phyloP scores from a whole-genome alignment of 2,329 filamentous ascomycete species.

The Botrytis porri region DNA sequence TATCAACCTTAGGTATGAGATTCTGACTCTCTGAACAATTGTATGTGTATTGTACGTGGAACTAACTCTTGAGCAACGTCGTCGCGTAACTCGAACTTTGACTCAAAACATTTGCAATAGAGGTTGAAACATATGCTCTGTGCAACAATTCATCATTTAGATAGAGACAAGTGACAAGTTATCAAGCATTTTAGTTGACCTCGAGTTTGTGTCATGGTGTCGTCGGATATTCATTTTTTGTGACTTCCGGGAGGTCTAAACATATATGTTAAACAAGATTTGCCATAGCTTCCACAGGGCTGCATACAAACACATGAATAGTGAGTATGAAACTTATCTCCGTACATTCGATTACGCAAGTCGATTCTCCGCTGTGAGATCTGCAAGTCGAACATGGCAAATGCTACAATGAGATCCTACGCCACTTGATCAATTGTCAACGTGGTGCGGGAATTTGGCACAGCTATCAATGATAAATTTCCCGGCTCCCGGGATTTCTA shows the following conservation, averaged over 20 bases:
- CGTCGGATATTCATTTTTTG: no score
- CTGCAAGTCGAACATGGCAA: neutral
- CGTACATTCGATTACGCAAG: no score
- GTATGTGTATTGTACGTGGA: neutral
- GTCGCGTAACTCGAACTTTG: neutral
- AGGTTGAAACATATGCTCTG: neutral
- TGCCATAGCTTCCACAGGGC: no score
- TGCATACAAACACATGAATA: neutral
- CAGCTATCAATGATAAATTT: neutral
- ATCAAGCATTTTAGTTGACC: neutral
- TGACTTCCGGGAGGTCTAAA: neutral
- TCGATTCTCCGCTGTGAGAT: no score
- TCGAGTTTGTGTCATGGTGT: neutral
- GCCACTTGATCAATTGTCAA: fast-evolving
- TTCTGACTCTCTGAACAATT: neutral
- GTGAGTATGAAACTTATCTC: neutral
- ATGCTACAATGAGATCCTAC: neutral
- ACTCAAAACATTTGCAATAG: neutral
- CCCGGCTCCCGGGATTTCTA: no score
- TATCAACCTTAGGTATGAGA: neutral
- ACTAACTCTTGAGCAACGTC: neutral
- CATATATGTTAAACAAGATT: neutral
- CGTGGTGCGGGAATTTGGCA: fast-evolving
- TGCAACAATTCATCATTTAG: neutral
- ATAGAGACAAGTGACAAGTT: neutral